These are phyloP conservation scores for Pulveroboletus sp. DNA, from an alignment of 768 basidiomycete genomes.

Conservation along the genomic window DNA sequence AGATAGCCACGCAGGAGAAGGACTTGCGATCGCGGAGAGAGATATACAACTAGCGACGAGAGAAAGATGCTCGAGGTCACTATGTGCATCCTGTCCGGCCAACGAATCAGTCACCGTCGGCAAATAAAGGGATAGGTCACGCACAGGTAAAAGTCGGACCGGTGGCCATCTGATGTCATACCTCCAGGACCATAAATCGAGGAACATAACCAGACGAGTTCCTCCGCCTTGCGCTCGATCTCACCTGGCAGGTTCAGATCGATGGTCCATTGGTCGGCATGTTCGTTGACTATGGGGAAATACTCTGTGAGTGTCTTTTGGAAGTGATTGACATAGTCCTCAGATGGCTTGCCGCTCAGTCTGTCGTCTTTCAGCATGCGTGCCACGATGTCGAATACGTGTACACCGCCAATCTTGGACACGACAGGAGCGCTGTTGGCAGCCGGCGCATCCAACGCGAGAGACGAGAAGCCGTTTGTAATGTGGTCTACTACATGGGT, in stretches of 20 bases:
- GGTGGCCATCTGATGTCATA: conserved; percentile 46
- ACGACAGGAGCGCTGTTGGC: background rate
- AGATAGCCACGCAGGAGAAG: conserved; percentile 30
- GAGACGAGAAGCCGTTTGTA: conserved; percentile 1
- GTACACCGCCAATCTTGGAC: conserved; percentile 10
- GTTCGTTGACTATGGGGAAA: background rate
- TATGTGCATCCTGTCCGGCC: conserved; percentile 21
- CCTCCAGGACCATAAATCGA: conserved; percentile 59
- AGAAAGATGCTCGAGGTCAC: conserved; percentile 31
- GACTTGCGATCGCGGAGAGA: conserved; percentile 15
- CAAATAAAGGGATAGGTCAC: background rate
- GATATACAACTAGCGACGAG: conserved; percentile 18
- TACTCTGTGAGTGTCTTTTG: background rate
- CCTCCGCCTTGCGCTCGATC: conserved; percentile 55
- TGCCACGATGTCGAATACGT: conserved; percentile 47
- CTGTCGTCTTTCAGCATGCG: conserved; percentile 46
- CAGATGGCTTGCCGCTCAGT: conserved; percentile 14
- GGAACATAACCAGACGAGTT: conserved; percentile 52
- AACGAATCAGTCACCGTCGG: background rate
- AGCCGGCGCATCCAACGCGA: conserved; percentile 3
- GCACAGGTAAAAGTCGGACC: conserved; percentile 48
- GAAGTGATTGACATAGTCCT: conserved; percentile 22
- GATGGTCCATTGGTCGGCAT: conserved; percentile 41
- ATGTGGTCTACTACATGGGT: background rate
- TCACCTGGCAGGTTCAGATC: conserved; percentile 33